A percentile compares a stretch with the other conserved stretches of the same genome.
phyloP scores from a whole-genome alignment of 78 protist genomes.

The Dictyostelium firmibasis region DNA sequence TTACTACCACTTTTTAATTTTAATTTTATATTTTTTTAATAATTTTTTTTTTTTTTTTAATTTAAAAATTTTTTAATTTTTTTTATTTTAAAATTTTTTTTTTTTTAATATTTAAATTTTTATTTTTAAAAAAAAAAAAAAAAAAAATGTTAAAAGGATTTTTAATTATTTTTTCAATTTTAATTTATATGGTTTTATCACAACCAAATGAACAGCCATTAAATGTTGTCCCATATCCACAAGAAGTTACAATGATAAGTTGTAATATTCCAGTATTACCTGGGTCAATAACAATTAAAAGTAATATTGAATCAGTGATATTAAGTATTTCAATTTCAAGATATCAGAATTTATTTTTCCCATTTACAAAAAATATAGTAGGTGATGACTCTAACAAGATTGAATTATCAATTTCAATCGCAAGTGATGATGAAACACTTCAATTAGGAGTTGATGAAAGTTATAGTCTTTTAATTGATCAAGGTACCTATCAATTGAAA shows the following conservation, averaged over 20 bases:
- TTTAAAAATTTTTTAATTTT: no score
- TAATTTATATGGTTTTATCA: not conserved
- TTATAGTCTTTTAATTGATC: not conserved
- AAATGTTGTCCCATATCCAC: constrained; percentile 40
- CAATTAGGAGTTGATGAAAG: constrained; percentile 43
- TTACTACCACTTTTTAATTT: no score
- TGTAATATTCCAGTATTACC: not conserved
- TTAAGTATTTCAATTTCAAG: constrained; percentile 20
- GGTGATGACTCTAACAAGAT: not conserved
- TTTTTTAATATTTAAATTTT: no score
- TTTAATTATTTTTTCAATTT: not conserved
- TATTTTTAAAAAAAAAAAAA: no score
- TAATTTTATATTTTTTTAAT: no score
- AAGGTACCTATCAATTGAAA: not conserved
- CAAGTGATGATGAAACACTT: constrained; percentile 16
- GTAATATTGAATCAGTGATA: not conserved
- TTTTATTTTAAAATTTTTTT: no score
- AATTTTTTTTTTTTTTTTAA: no score
- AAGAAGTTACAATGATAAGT: not conserved
- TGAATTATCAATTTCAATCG: not conserved
- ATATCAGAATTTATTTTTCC: constrained; percentile 19
- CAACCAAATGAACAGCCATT: not conserved
- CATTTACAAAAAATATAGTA: not conserved
- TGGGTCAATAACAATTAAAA: not conserved
- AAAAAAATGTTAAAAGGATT: not conserved